Base-by-base conservation (phyloP, 176 grass and related monocot genomes). In the Avena eriantha region DNA sequence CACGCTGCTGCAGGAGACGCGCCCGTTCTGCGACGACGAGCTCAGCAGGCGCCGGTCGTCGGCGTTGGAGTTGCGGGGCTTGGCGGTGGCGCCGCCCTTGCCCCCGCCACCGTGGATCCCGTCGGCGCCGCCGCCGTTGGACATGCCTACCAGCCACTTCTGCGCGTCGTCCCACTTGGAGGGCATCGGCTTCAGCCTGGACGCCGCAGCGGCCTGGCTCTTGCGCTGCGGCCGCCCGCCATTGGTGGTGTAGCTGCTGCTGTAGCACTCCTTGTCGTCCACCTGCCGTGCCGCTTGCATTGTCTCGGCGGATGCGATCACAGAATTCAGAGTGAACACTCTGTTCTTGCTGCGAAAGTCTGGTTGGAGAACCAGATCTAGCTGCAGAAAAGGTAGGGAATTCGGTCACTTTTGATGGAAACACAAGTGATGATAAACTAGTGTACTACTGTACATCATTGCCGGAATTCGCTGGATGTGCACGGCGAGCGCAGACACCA, bases 161-260 rank as follows among this genome's bases (percentile, higher is more conserved):
- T 98, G 96, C 23, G 96, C 96, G 73, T 98, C 96, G 55, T 98
- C 96, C 96, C 96, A 95, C 81, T 95, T 98, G 36, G 96, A 98
- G 51, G 96, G 93, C 45, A 67, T 88, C 57, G 90, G 91, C 93
- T 98, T 98, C 19, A 86, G 48, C 47, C 93, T 87, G 2, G 91
- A 84, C 5, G 84, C 80, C 18, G 88, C 46, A 5, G 88, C 46
- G 5, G 79, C 87, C 51, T 87, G 60, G 14, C 78, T 70, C 77
- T 94, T 95, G 79, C 59, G 82, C 2, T 88, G 91, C 23, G 34
- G 57, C 58, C 77, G 61, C 19, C 73, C 72, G 35, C 83, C 81
- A 50, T 88, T 87, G 34, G 54, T 68, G 70, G 23, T 74, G 43
- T 83, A 78, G 45, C 8, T 41, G 39, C 39, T 41, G 80, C 70